Conservation (phyloP, 148 eudicot genomes). For the Persicaria tinctoria region DNA sequence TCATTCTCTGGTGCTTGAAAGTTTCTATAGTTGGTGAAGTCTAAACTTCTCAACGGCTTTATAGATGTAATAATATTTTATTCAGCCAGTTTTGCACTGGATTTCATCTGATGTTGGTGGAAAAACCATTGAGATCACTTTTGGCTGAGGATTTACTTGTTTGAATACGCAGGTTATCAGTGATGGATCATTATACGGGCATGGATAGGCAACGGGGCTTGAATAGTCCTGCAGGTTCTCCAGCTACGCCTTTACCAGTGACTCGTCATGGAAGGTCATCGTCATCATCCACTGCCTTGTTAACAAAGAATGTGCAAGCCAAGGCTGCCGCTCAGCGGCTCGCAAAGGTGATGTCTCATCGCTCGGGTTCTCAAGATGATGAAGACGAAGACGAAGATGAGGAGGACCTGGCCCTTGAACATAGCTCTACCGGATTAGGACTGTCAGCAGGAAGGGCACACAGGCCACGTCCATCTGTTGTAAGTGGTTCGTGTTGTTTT, state of each 20-base stretch:
- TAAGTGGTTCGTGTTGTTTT: conserved; percentile 10
- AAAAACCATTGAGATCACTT: not conserved
- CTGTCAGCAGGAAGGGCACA: conserved; percentile 50
- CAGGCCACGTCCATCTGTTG: conserved; percentile 49
- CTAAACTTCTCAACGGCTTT: too few relatives aligned
- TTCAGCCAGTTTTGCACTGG: too few relatives aligned
- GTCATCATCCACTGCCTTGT: conserved; percentile 24
- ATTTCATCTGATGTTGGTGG: not conserved
- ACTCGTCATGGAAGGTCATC: conserved; percentile 38
- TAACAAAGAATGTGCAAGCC: conserved; percentile 35
- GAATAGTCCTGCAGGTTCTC: conserved; percentile 16
- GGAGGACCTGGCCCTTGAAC: conserved; percentile 57
- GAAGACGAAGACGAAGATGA: conserved; percentile 63
- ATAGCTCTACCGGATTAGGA: conserved; percentile 33
- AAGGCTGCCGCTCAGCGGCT: conserved; percentile 81
- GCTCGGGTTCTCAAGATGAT: conserved; percentile 11
- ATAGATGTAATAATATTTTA: too few relatives aligned
- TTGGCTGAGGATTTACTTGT: not conserved
- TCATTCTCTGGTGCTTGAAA: too few relatives aligned
- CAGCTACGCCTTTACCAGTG: conserved; percentile 31
- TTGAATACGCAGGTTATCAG: not conserved
- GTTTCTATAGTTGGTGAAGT: too few relatives aligned
- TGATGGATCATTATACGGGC: not conserved
- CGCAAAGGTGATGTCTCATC: conserved; percentile 67
- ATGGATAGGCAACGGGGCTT: conserved; percentile 3